Evolutionary conservation across 768 basidiomycete species (phyloP).

Genomic region (Cystofilobasidium macerans): DNA sequence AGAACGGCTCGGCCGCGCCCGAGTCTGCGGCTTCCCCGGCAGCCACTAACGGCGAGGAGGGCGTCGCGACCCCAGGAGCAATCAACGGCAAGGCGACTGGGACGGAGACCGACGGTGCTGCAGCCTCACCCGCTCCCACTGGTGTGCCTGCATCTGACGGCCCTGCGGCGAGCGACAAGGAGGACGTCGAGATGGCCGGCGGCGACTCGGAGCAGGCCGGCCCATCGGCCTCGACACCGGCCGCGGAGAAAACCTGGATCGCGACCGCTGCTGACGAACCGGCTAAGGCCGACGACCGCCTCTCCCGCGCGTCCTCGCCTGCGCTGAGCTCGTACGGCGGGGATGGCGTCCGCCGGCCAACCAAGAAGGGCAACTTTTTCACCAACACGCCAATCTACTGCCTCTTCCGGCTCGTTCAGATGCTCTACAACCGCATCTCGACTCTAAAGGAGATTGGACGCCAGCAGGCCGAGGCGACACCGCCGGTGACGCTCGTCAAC

Average conservation of each 20-base stretch:
- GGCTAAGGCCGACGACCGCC: slow-evolving; percentile 30
- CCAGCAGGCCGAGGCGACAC: slow-evolving; percentile 45
- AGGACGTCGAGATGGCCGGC: slow-evolving; percentile 13
- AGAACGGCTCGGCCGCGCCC: slow-evolving; percentile 25
- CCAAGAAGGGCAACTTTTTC: slow-evolving; percentile 51
- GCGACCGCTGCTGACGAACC: slow-evolving; percentile 34
- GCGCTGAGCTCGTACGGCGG: slow-evolving; percentile 24
- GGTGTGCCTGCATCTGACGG: slow-evolving; percentile 13
- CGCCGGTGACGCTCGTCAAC: slow-evolving; percentile 56
- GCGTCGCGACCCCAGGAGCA: too few species aligned
- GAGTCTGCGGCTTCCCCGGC: slow-evolving; percentile 31
- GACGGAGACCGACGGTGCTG: slow-evolving; percentile 26
- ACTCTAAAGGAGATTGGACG: slow-evolving; percentile 74
- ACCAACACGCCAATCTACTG: slow-evolving; percentile 89
- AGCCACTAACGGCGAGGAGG: slow-evolving; percentile 17
- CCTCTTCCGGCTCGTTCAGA: slow-evolving; percentile 70
- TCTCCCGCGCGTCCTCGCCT: slow-evolving; percentile 27
- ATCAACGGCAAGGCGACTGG: too few species aligned
- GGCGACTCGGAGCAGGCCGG: background rate
- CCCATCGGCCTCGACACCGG: background rate
- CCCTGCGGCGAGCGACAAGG: background rate
- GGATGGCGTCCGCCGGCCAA: slow-evolving; percentile 24
- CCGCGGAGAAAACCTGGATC: slow-evolving; percentile 37
- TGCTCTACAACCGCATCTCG: slow-evolving; percentile 75
- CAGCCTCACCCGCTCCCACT: slow-evolving; percentile 31